A percentile compares a stretch with the other conserved stretches of the same genome.
Evolutionary conservation across 306 rosid species (phyloP).

Genomic region (Senna tora): DNA sequence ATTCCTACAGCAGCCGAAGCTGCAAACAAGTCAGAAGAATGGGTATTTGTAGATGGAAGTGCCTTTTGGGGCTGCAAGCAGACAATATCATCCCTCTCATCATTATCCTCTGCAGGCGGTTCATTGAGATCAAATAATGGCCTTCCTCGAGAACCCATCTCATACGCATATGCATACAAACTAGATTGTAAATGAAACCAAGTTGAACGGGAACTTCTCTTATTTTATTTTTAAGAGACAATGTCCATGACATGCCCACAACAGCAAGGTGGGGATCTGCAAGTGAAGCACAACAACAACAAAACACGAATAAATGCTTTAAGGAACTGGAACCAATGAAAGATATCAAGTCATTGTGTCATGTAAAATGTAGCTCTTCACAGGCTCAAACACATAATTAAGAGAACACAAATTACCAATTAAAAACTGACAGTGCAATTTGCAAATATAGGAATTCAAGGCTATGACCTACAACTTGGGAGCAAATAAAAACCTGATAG

Average conservation of each 20-base stretch:
- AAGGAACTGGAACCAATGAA: neutral
- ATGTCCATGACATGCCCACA: constrained; percentile 58
- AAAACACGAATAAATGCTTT: neutral
- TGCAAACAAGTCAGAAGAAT: constrained; percentile 54
- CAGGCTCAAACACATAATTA: neutral
- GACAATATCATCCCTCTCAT: constrained; percentile 53
- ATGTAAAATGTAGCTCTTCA: neutral
- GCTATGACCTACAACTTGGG: no score
- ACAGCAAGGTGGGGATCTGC: constrained; percentile 32
- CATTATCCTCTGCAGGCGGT: constrained; percentile 87
- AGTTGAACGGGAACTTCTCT: constrained; percentile 34
- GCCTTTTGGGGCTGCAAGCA: constrained; percentile 73
- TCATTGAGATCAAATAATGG: constrained; percentile 93
- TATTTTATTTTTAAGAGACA: constrained; percentile 42
- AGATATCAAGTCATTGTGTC: constrained; percentile 9
- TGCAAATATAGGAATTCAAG: neutral
- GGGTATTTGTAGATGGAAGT: constrained; percentile 62
- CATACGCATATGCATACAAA: constrained; percentile 79
- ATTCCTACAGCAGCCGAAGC: constrained; percentile 63
- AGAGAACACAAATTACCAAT: neutral
- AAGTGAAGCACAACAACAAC: constrained; percentile 21
- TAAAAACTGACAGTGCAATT: neutral
- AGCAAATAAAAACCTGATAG: neutral
- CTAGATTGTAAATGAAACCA: constrained; percentile 42
- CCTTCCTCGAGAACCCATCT: constrained; percentile 97